Evolutionary conservation across 1,284 basidiomycete genomes (phyloP), one percentile per base, ranked within the genome.

Genomic region (Pseudozyma tsukubaensis): DNA sequence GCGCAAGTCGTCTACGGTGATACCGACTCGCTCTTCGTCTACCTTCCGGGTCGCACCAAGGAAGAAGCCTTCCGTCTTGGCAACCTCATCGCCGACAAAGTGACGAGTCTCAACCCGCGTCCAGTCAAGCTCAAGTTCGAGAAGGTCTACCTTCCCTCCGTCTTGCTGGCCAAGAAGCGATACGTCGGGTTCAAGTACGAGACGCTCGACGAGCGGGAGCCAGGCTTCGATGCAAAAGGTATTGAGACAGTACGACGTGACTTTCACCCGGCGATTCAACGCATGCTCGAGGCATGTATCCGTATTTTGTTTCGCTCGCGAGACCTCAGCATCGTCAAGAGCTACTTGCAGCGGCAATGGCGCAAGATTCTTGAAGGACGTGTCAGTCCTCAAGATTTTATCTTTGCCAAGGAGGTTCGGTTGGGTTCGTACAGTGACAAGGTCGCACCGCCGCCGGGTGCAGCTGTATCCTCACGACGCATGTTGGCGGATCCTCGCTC

Each of bases 171-270:
- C 0, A 99, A 99, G 87, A 98, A 98, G 83, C 89, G 94, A 67
- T 98, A 98, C 78, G 95, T 97, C 10, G 96, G 96, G 2, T 94
- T 93, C 87, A 97, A 95, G 84, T 97, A 92, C 77, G 97, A 99
- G 84, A 88, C 87, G 57, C 88, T 91, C 0, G 91, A 94, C 70
- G 93, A 97, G 16, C 84, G 73, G 1, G 90, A 92, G 54, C 93
- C 94, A 0, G 87, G 86, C 0, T 97, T 99, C 78, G 96, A 99
- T 77, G 97, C 94, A 5, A 98, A 99, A 85, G 97, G 96, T 0
- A 97, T 99, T 64, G 97, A 99, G 86, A 97, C 94, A 0, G 92
- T 99, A 21, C 89, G 97, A 5, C 87, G 96, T 55, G 97, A 99
- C 81, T 82, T 81, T 4, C 72, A 79, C 42, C 72, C 80, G 0